phyloP scores from a whole-genome alignment of 2,329 filamentous ascomycete species.

The Capronia americana region DNA sequence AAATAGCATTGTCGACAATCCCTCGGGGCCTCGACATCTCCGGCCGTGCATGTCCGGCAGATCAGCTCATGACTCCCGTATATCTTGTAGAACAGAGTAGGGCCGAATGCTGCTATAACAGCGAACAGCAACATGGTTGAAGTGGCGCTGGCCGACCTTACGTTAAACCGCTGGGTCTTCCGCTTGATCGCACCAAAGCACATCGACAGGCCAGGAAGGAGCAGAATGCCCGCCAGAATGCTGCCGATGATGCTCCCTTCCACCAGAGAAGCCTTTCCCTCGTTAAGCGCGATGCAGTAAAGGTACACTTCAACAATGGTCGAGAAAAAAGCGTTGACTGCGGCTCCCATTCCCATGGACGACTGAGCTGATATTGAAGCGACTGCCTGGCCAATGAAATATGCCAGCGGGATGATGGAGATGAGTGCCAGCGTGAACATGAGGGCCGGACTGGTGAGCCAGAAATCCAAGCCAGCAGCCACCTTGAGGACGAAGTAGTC shows the following conservation, averaged over 20 bases:
- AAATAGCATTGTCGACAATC: slow-evolving; percentile 96
- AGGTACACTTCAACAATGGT: slow-evolving; percentile 97
- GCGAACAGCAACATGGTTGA: slow-evolving; percentile 98
- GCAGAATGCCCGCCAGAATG: slow-evolving; percentile 95
- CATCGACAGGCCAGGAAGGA: slow-evolving; percentile 95
- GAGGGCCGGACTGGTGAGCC: slow-evolving; percentile 81
- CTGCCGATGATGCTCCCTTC: slow-evolving; percentile 97
- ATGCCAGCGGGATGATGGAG: slow-evolving; percentile 94
- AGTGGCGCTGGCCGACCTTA: slow-evolving; percentile 91
- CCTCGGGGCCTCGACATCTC: slow-evolving; percentile 56
- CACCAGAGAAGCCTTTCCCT: slow-evolving; percentile 91
- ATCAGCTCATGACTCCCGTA: slow-evolving; percentile 97
- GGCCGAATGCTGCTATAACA: slow-evolving; percentile 91
- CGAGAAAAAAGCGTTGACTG: slow-evolving; percentile 97
- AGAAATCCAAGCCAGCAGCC: slow-evolving; percentile 70
- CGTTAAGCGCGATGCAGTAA: slow-evolving; percentile 89
- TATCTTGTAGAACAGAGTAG: slow-evolving; percentile 97
- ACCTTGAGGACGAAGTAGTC: slow-evolving; percentile 83
- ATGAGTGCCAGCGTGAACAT: slow-evolving; percentile 83
- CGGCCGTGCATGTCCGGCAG: slow-evolving; percentile 70
- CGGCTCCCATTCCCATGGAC: slow-evolving; percentile 96
- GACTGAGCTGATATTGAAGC: slow-evolving; percentile 98
- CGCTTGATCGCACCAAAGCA: slow-evolving; percentile 97
- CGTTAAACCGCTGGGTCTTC: slow-evolving; percentile 98
- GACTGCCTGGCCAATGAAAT: slow-evolving; percentile 98